A percentile compares a stretch with the other conserved stretches of the same genome.
Evolutionary conservation across 2,329 filamentous ascomycete genomes (phyloP).

Genomic region (Ophiostoma perfectum): DNA sequence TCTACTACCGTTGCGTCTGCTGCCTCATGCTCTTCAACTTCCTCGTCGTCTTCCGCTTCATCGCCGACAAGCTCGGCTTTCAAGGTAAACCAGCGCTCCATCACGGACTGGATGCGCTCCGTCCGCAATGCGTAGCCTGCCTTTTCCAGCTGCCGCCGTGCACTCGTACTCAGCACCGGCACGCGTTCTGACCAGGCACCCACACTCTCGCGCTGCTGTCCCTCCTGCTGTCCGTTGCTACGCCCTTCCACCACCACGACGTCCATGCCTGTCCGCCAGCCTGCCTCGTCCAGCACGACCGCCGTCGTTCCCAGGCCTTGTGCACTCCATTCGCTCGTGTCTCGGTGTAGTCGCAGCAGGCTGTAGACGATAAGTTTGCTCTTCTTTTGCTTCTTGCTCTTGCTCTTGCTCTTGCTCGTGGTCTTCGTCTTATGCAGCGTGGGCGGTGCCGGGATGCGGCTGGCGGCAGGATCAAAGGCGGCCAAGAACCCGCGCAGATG

Average conservation of each 20-base stretch:
- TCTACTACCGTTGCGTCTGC: conserved; percentile 33
- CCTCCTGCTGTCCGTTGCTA: conserved; percentile 34
- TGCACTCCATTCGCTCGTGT: conserved; percentile 68
- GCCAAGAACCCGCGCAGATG: conserved; percentile 72
- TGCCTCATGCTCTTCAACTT: conserved; percentile 30
- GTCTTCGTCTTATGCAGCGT: neutral
- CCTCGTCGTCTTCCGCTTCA: neutral
- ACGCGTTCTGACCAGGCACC: conserved; percentile 32
- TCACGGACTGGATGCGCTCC: conserved; percentile 44
- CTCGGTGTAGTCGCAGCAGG: conserved; percentile 58
- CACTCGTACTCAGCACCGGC: conserved; percentile 42
- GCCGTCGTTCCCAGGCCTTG: conserved; percentile 63
- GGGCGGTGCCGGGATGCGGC: conserved; percentile 37
- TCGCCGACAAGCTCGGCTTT: neutral
- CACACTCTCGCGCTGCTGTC: neutral
- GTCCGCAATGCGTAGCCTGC: conserved; percentile 23
- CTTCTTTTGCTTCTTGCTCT: conserved; percentile 11
- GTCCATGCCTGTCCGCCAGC: conserved; percentile 40
- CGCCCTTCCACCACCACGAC: conserved; percentile 45
- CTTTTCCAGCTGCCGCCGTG: conserved; percentile 23
- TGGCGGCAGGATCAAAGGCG: conserved; percentile 42
- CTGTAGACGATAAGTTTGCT: conserved; percentile 56
- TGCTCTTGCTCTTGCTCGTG: neutral
- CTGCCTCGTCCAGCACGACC: conserved; percentile 59
- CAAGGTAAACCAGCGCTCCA: conserved; percentile 63